Base-by-base conservation (phyloP, 352 stramenopile genomes). In the Globisporangium nagaii region DNA sequence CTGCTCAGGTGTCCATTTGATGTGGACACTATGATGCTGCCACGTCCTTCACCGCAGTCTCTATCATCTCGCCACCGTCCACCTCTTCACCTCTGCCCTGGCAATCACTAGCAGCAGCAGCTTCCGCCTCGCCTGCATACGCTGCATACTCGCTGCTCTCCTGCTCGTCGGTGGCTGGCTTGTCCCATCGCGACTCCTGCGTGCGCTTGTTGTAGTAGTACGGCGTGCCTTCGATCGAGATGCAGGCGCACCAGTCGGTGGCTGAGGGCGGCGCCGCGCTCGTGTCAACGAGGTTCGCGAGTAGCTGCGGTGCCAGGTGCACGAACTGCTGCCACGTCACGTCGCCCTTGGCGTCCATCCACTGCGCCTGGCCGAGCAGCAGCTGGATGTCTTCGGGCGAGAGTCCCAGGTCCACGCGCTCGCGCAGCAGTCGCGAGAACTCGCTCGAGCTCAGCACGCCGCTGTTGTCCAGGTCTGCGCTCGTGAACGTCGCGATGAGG, bases 141-240 rank as follows among this genome's bases (percentile, higher is more conserved):
- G n/a, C n/a, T n/a, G n/a, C n/a, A n/a, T n/a, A n/a, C n/a, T n/a
- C n/a, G n/a, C n/a, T n/a, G n/a, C n/a, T n/a, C n/a, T n/a, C n/a
- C n/a, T n/a, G 24, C 35, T 25, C 49, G 13, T 24, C 49, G 35
- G 49, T n/a, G n/a, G n/a, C n/a, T n/a, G 37, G 53, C 13, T 46
- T 45, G 11, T 46, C 53, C 62, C 62, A 70, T 11, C 35, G 32
- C 24, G 58, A 70, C 47, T 57, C 47, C 35, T 70, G 62, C 37
- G 62, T 70, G 12, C 62, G 58, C 40, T 70, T 70, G 58, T 70
- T 70, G 62, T 70, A 70, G 48, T 63, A 70, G 53, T 70, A 70
- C n/a, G 47, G n/a, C 17, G 40, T 45, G 28, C 62, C 62, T 13
- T 59, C 49, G 22, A 22, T 19, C 17, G 57, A 57, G 17, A 56